Evolutionary conservation across 805 yeast genomes (phyloP).

Genomic region (Ogataea parapolymorpha): DNA sequence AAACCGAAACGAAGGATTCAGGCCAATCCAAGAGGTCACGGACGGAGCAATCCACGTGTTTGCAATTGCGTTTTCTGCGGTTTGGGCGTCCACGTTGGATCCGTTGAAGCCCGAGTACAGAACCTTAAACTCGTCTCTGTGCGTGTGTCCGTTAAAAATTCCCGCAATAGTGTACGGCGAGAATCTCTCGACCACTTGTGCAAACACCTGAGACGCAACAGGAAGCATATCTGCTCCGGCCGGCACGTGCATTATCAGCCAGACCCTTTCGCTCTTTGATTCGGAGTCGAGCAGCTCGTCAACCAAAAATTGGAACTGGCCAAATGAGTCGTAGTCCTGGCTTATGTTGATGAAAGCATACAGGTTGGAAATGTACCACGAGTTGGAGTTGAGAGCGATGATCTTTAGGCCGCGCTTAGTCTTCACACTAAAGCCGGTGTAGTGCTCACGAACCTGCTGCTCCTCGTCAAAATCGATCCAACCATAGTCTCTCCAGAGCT

Average conservation of each 20-base stretch:
- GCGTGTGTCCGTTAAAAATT: conserved; percentile 70
- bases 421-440: conserved; percentile 57
- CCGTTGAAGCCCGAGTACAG: conserved; percentile 47
- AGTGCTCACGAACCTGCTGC: conserved; percentile 42
- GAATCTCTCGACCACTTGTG: conserved; percentile 60
- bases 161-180: conserved; percentile 67
- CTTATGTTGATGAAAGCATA: conserved; percentile 51
- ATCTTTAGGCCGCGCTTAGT: conserved; percentile 57
- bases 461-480: conserved; percentile 41
- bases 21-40: conserved; percentile 55
- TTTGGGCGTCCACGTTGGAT: conserved; percentile 26
- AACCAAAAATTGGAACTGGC: conserved; percentile 57
- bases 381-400: conserved; percentile 62
- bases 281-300: conserved; percentile 64
- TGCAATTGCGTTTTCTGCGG: conserved; percentile 45
- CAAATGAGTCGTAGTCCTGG: conserved; percentile 54
- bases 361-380: conserved; percentile 62
- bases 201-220: conserved; percentile 52
- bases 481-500: conserved; percentile 43
- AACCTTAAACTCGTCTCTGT: conserved; percentile 62
- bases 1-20: conserved; percentile 72
- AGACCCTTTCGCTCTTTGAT: conserved; percentile 55
- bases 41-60: conserved; percentile 67
- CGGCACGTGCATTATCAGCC: conserved; percentile 73
- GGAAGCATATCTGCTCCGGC: conserved; percentile 60